A percentile compares a stretch with the other conserved stretches of the same genome.
These are phyloP conservation scores for Helotiales sp. DNA, from an alignment of 2,329 filamentous ascomycete genomes.

Conservation along the genomic window DNA sequence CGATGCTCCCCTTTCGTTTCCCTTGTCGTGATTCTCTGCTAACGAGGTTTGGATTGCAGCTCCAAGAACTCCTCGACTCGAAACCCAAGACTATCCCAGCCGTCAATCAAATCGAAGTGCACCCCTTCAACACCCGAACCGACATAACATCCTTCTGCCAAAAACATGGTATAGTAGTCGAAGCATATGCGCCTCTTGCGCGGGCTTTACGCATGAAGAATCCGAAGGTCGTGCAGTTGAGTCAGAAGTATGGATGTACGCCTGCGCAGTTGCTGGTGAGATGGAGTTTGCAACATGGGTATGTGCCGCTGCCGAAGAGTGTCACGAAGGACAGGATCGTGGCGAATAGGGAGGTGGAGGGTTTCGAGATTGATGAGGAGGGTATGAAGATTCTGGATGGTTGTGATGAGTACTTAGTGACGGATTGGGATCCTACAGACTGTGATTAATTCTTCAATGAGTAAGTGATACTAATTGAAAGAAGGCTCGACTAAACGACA, in stretches of 20 bases:
- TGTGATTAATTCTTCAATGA: slow-evolving; percentile 33
- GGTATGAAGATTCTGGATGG: slow-evolving; percentile 68
- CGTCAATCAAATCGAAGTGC: slow-evolving; percentile 82
- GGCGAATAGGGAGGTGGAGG: slow-evolving; percentile 66
- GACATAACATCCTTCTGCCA: slow-evolving; percentile 70
- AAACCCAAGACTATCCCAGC: slow-evolving; percentile 63
- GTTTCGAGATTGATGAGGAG: slow-evolving; percentile 64
- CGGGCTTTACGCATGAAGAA: slow-evolving; percentile 73
- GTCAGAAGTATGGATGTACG: slow-evolving; percentile 71
- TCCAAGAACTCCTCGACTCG: slow-evolving; percentile 41
- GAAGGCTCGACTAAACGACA: too few relatives aligned
- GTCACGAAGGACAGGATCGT: slow-evolving; percentile 63
- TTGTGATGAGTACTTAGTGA: slow-evolving; percentile 75
- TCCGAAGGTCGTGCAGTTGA: slow-evolving; percentile 63
- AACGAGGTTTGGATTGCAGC: slow-evolving; percentile 11
- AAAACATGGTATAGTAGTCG: slow-evolving; percentile 69
- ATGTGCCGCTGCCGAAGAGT: slow-evolving; percentile 77
- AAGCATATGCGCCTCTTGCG: slow-evolving; percentile 81
- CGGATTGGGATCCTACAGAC: slow-evolving; percentile 64
- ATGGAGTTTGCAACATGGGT: slow-evolving; percentile 78
- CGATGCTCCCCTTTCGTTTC: neutral
- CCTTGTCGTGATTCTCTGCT: neutral
- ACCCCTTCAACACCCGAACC: slow-evolving; percentile 78
- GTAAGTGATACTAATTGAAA: neutral
- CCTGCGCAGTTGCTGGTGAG: slow-evolving; percentile 76